A percentile compares a stretch with the other conserved stretches of the same genome.
Evolutionary conservation across 192 early-diverging fungal genomes (phyloP).

Genomic region (Funneliformis geosporum): DNA sequence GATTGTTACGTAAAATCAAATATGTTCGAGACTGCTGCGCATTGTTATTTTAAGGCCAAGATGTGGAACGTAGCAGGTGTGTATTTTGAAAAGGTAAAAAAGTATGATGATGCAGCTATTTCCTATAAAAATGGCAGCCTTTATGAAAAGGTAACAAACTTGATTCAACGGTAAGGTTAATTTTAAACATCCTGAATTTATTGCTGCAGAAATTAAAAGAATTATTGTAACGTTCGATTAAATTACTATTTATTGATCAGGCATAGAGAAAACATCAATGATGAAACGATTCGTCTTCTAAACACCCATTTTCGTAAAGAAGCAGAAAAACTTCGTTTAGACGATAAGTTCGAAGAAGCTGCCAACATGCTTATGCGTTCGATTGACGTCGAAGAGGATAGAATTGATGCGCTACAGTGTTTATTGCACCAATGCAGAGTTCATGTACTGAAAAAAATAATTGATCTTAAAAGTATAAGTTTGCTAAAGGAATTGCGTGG

Average conservation of each 20-base stretch:
- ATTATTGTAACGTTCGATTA: background rate
- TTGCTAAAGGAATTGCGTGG: background rate
- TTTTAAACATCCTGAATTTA: too few relatives aligned
- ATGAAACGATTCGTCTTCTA: background rate
- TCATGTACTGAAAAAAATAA: background rate
- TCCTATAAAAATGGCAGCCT: background rate
- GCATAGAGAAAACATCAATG: background rate
- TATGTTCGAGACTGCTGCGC: constrained; percentile 14
- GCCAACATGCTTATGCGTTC: background rate
- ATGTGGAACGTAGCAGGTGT: background rate
- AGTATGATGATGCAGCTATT: constrained; percentile 10
- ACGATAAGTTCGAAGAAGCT: constrained; percentile 10
- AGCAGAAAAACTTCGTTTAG: background rate
- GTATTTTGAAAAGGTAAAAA: constrained; percentile 19
- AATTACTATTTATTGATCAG: constrained; percentile 1
- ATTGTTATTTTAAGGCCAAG: background rate
- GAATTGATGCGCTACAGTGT: background rate
- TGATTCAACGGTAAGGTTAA: constrained; percentile 19
- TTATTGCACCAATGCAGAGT: background rate
- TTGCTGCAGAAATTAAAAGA: background rate
- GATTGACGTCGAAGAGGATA: background rate
- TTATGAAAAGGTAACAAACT: constrained; percentile 2
- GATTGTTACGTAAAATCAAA: background rate
- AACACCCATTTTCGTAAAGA: background rate
- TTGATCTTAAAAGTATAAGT: background rate